Evolutionary conservation across 2,329 filamentous ascomycete genomes (phyloP).

Genomic region (Cordyceps militaris): DNA sequence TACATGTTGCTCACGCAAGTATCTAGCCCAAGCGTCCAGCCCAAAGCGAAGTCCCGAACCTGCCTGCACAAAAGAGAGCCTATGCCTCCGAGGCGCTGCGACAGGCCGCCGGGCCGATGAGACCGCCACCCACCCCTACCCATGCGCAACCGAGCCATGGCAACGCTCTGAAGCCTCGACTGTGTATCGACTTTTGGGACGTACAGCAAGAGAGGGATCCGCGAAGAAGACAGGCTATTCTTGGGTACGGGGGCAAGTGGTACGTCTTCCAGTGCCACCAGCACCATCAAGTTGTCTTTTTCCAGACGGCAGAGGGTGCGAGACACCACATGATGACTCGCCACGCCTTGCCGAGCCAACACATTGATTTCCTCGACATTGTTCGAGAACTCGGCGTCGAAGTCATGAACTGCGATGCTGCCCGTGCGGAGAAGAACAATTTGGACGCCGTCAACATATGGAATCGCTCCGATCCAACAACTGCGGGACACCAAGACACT

Average conservation of each 20-base stretch:
- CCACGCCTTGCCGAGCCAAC: not conserved
- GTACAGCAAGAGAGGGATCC: not conserved
- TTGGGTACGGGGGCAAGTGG: conserved; percentile 6
- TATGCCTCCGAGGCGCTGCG: not conserved
- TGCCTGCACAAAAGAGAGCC: not conserved
- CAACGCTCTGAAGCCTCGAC: not conserved
- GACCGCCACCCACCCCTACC: not conserved
- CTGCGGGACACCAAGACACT: too few species aligned
- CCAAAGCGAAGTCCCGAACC: not conserved
- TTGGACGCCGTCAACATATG: not conserved
- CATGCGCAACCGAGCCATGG: not conserved
- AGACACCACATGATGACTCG: not conserved
- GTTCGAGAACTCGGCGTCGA: conserved; percentile 6
- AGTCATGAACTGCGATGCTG: conserved; percentile 3
- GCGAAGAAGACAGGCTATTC: not conserved
- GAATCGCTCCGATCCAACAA: not conserved
- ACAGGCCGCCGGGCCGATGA: not conserved
- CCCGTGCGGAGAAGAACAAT: not conserved
- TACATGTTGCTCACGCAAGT: not conserved
- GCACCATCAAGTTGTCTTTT: not conserved
- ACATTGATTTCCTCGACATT: not conserved
- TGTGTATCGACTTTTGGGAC: not conserved
- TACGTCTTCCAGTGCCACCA: conserved; percentile 10
- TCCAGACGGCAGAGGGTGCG: conserved; percentile 7
- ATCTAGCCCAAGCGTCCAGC: not conserved